A percentile compares a stretch with the other conserved stretches of the same genome.
Conservation (phyloP, 257 asterid genomes). For the Solanum piurae region DNA sequence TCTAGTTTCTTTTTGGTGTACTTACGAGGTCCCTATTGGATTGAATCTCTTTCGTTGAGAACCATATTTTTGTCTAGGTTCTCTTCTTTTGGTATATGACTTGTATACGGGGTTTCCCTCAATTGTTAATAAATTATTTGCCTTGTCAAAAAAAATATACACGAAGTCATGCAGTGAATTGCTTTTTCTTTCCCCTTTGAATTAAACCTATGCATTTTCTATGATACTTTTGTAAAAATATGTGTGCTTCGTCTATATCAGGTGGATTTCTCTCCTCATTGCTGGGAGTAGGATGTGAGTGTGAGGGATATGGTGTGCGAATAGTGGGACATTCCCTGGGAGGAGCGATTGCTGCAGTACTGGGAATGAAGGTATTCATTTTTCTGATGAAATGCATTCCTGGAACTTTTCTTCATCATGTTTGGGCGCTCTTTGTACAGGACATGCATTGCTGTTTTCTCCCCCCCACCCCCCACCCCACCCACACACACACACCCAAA, state of each 20-base stretch:
- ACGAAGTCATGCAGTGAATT: background rate
- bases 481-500: background rate
- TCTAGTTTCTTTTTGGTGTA: background rate
- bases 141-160: background rate
- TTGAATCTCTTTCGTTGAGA: background rate
- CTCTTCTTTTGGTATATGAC: background rate
- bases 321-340: slow-evolving; percentile 32
- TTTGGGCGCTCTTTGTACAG: background rate
- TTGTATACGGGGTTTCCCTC: background rate
- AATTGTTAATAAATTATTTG: background rate
- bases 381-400: background rate
- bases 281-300: slow-evolving; percentile 16
- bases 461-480: too few relatives aligned
- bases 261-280: slow-evolving; percentile 22
- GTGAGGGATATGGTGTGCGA: slow-evolving; percentile 18
- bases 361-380: slow-evolving; percentile 15
- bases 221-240: background rate
- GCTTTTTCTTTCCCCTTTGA: background rate
- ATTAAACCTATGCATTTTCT: background rate
- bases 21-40: background rate
- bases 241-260: background rate
- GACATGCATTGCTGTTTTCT: background rate
- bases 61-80: background rate
- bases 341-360: slow-evolving; percentile 22
- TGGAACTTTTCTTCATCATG: background rate